Percentiles rank a stretch among this genome's conserved stretches.
Evolutionary conservation across 352 stramenopile species (phyloP).

Genomic region (Phytopythium delawarense): DNA sequence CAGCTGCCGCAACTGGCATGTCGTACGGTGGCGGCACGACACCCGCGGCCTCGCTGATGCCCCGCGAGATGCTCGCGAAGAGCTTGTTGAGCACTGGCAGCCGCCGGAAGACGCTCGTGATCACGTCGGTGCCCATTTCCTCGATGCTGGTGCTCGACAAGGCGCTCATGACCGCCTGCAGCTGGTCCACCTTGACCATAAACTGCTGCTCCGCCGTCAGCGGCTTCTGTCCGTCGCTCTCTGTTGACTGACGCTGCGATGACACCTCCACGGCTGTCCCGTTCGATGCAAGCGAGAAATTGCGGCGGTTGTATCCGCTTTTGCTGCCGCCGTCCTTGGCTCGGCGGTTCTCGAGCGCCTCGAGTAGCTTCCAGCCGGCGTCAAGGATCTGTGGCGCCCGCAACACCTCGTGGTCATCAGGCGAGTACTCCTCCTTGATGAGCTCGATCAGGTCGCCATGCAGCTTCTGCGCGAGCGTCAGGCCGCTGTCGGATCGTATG

Average conservation of each 20-base stretch:
- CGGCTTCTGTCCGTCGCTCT: conserved; percentile 4
- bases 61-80: conserved; percentile 33
- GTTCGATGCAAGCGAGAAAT: conserved; percentile 6
- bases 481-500: conserved; percentile 2
- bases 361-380: conserved; percentile 46
- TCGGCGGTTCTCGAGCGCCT: conserved; percentile 36
- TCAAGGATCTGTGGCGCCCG: conserved; percentile 20
- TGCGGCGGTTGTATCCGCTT: conserved; percentile 24
- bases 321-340: conserved; percentile 7
- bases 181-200: conserved; percentile 58
- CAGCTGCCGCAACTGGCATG: neutral
- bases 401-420: conserved; percentile 6
- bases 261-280: neutral
- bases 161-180: conserved; percentile 43
- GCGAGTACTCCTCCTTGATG: conserved; percentile 40
- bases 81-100: conserved; percentile 38
- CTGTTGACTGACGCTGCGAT: neutral
- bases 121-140: conserved; percentile 47
- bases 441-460: conserved; percentile 48
- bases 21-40: conserved; percentile 14
- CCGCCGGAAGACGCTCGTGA: conserved; percentile 43
- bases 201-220: conserved; percentile 59
- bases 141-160: conserved; percentile 35
- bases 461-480: conserved; percentile 31
- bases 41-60: conserved; percentile 37